Evolutionary conservation across 805 yeast species (phyloP), one percentile per base, ranked within the genome.

Genomic region (Monosporozyma yasuniensis): DNA sequence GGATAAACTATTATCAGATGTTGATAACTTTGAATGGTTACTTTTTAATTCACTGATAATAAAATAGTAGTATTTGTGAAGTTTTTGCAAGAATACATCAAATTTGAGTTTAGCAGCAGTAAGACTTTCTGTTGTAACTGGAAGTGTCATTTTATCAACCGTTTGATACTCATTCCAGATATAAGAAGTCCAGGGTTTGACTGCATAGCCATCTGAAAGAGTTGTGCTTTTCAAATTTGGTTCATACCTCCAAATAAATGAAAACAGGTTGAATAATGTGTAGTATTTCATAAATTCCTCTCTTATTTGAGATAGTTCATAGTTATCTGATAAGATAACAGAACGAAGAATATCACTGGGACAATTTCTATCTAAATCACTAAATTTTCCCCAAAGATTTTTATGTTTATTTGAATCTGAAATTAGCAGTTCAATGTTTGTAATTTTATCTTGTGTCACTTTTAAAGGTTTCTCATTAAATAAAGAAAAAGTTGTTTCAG

Each of bases 311-410:
- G 23, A 3, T 5, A 44, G 37, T 3, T 54, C 47, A 11, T 50
- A 34, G 14, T 51, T 51, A 21, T 46, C 49, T 4, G 64, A 52
- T 11, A 58, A 19, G 8, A 63, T 28, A 6, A 58, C 49, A 14
- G 56, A 52, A 11, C 65, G 52, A 3, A 63, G 22, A 37, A 60
- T 54, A 47, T 63, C 67, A 19, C 59, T 58, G 9, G 65, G 61
- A 41, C 59, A 58, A 22, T 47, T 49, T 32, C 44, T 51, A 44
- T 54, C 50, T 18, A 46, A 37, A 22, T 39, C 42, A 14, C 27
- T 16, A 10, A 42, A 45, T 3, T 28, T 46, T 19, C 58, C 47
- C 63, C 63, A 59, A 14, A 59, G 44, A 10, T 37, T 30, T 6
- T 43, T 43, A 27, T 51, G 50, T 12, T 44, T 35, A 11, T 28